Evolutionary conservation across 306 rosid genomes (phyloP).

Genomic region (Castanea crenata): DNA sequence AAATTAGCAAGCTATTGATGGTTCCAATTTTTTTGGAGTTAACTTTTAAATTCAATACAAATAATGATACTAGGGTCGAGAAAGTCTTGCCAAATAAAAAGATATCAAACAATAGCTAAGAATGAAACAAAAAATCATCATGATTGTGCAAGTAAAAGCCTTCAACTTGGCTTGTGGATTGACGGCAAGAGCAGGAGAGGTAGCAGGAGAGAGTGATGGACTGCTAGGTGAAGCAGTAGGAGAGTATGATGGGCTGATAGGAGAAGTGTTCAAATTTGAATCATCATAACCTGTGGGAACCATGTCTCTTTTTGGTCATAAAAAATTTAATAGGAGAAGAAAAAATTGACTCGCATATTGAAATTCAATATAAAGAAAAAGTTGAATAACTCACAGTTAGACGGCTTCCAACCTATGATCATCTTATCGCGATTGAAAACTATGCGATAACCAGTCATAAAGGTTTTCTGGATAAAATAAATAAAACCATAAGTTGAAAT

Average conservation of each 20-base stretch:
- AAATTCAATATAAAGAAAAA: neutral
- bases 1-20: too few species aligned
- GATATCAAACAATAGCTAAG: conserved; percentile 45
- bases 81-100: neutral
- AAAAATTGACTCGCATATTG: neutral
- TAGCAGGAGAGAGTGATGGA: too few species aligned
- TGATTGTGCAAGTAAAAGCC: conserved; percentile 26
- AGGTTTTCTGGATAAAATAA: conserved; percentile 63
- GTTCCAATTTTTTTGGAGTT: too few species aligned
- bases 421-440: conserved; percentile 71
- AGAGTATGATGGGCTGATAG: too few species aligned
- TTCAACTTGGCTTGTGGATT: conserved; percentile 10
- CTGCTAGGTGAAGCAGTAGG: too few species aligned
- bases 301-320: conserved; percentile 9
- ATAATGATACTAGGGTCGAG: too few species aligned
- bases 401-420: conserved; percentile 66
- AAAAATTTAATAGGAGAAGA: neutral
- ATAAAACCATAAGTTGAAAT: neutral
- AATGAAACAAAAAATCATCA: conserved; percentile 27
- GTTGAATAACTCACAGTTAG: conserved; percentile 59
- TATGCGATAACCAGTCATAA: conserved; percentile 84
- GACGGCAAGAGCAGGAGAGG: too few species aligned
- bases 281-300: conserved; percentile 50
- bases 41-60: too few species aligned
- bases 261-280: conserved; percentile 21